Evolutionary conservation across 495 filamentous ascomycete genomes (phyloP).

Genomic region (Xylaria castorea): DNA sequence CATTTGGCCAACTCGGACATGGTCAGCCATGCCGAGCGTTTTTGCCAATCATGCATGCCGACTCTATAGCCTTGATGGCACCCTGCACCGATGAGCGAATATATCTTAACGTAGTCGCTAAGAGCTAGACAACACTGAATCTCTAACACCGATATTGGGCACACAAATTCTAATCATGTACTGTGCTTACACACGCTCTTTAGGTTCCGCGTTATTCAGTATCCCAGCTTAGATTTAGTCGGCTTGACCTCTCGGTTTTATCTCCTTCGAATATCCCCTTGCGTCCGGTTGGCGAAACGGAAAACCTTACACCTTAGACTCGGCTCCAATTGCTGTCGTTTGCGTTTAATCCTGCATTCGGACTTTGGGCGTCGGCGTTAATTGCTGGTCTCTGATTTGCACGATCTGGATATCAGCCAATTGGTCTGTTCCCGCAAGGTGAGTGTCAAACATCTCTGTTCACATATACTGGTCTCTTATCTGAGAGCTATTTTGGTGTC

Average conservation of each 20-base stretch:
- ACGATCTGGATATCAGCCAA: slow-evolving; percentile 40
- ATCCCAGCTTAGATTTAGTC: slow-evolving; percentile 39
- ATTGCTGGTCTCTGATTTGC: slow-evolving; percentile 42
- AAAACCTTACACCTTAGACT: slow-evolving; percentile 32
- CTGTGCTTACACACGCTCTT: slow-evolving; percentile 6
- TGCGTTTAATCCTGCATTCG: slow-evolving; percentile 41
- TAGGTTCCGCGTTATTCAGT: slow-evolving; percentile 24
- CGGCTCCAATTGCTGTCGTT: slow-evolving; percentile 38
- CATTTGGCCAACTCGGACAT: background rate
- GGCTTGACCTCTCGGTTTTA: slow-evolving; percentile 37
- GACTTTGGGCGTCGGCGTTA: slow-evolving; percentile 43
- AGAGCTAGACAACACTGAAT: background rate
- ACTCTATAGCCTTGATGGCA: background rate
- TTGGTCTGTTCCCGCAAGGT: slow-evolving; percentile 44
- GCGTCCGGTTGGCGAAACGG: slow-evolving; percentile 33
- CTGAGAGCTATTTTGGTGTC: background rate
- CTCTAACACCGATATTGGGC: slow-evolving; percentile 6
- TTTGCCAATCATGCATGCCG: background rate
- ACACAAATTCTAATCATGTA: background rate
- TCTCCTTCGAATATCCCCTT: slow-evolving; percentile 33
- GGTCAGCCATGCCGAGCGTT: background rate
- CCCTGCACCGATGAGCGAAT: background rate
- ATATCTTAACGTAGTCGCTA: background rate
- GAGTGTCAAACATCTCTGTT: slow-evolving; percentile 33
- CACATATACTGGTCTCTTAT: background rate